phyloP scores from a whole-genome alignment of 805 yeast genomes.

The Kodamaea leandrae region DNA sequence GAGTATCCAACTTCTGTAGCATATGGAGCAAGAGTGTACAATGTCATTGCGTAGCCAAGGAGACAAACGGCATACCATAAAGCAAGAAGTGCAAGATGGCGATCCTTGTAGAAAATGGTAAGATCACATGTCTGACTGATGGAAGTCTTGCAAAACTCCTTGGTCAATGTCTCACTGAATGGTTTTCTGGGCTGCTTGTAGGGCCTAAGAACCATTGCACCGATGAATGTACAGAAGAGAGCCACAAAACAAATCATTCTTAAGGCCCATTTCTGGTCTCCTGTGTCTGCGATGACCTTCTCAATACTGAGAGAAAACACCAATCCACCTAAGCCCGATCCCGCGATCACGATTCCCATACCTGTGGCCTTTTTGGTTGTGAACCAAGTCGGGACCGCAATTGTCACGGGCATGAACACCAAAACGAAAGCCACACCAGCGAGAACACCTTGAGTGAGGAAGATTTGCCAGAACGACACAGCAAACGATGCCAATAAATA shows the following conservation, averaged over 20 bases:
- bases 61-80: slow-evolving; percentile 38
- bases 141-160: slow-evolving; percentile 9
- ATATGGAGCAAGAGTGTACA: slow-evolving; percentile 39
- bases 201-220: slow-evolving; percentile 44
- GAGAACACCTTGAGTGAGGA: slow-evolving; percentile 50
- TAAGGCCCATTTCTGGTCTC: slow-evolving; percentile 44
- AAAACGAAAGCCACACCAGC: slow-evolving; percentile 48
- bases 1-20: slow-evolving; percentile 44
- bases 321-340: slow-evolving; percentile 53
- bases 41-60: slow-evolving; percentile 34
- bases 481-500: slow-evolving; percentile 52
- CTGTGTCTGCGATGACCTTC: slow-evolving; percentile 37
- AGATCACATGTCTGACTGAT: slow-evolving; percentile 24
- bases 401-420: slow-evolving; percentile 42
- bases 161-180: slow-evolving; percentile 22
- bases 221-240: slow-evolving; percentile 31
- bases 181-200: slow-evolving; percentile 34
- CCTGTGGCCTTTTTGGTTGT: slow-evolving; percentile 44
- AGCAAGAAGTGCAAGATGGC: slow-evolving; percentile 23
- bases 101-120: slow-evolving; percentile 27
- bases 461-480: slow-evolving; percentile 49
- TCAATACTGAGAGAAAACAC: slow-evolving; percentile 44
- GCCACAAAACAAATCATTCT: slow-evolving; percentile 39
- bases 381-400: slow-evolving; percentile 52
- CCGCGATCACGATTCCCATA: slow-evolving; percentile 46